Evolutionary conservation across 352 stramenopile genomes (phyloP).

Genomic region (Heterotrichella gracilis): DNA sequence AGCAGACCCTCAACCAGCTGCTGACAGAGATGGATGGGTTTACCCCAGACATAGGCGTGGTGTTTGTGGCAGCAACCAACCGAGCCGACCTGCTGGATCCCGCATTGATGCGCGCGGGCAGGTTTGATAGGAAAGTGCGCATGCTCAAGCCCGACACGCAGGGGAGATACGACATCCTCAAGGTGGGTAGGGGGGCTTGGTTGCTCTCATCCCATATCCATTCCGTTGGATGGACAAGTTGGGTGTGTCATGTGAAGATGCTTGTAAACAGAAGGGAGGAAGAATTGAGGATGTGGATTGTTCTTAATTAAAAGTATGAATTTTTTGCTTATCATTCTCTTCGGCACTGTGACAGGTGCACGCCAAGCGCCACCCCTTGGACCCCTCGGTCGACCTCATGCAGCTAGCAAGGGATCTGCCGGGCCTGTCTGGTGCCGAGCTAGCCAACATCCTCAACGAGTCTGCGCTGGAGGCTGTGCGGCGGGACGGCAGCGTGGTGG

Average conservation of each 20-base stretch:
- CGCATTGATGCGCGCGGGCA: conserved; percentile 59
- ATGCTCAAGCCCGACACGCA: conserved; percentile 82
- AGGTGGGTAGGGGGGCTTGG: too few relatives aligned
- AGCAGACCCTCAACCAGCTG: conserved; percentile 62
- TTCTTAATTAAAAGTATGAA: too few relatives aligned
- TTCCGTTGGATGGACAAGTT: too few relatives aligned
- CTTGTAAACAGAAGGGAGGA: too few relatives aligned
- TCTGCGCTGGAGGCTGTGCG: too few relatives aligned
- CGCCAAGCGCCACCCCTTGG: conserved; percentile 56
- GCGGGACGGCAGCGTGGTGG: too few relatives aligned
- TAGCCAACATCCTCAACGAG: conserved; percentile 77
- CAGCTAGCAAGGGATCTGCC: conserved; percentile 62
- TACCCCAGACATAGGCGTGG: conserved; percentile 70
- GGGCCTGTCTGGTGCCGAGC: conserved; percentile 72
- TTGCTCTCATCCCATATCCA: too few relatives aligned
- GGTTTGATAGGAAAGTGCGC: conserved; percentile 80
- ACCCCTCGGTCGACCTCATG: too few relatives aligned
- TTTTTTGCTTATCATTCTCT: too few relatives aligned
- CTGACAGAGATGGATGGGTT: conserved; percentile 56
- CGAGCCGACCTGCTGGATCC: conserved; percentile 71
- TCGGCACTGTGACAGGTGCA: conserved; percentile 52
- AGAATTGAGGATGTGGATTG: too few relatives aligned
- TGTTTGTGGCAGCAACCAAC: conserved; percentile 88
- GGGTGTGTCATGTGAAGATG: too few relatives aligned
- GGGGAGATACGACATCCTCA: conserved; percentile 73